phyloP scores from a whole-genome alignment of 768 basidiomycete species.

The Polyporus arcularius region DNA sequence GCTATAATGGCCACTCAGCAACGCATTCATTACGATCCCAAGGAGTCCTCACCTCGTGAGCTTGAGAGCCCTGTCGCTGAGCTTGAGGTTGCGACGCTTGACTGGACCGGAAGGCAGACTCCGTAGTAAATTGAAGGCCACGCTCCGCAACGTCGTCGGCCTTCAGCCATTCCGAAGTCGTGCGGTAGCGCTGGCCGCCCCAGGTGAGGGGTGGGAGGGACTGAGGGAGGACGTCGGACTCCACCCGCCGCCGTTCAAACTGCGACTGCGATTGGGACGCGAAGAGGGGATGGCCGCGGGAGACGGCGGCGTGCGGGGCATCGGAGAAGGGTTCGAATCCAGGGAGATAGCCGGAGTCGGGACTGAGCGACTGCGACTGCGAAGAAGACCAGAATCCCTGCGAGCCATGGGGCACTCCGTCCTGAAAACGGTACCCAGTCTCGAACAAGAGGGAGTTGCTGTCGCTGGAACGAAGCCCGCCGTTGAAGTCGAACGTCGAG shows the following conservation, averaged over 20 bases:
- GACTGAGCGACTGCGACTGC: background rate
- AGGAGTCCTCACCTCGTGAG: slow-evolving; percentile 52
- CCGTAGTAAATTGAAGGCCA: slow-evolving; percentile 8
- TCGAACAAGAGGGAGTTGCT: slow-evolving; percentile 46
- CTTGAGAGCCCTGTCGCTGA: slow-evolving; percentile 26
- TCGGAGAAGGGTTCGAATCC: slow-evolving; percentile 60
- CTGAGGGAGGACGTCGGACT: slow-evolving; percentile 7
- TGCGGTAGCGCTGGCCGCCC: slow-evolving; percentile 21
- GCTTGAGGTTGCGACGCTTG: slow-evolving; percentile 25
- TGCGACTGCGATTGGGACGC: slow-evolving; percentile 38
- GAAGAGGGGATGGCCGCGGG: slow-evolving; percentile 35
- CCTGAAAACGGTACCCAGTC: slow-evolving; percentile 36
- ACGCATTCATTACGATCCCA: background rate
- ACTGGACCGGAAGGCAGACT: slow-evolving; percentile 16
- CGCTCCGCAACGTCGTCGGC: slow-evolving; percentile 20
- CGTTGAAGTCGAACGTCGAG: slow-evolving; percentile 49
- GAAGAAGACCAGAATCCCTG: slow-evolving; percentile 2
- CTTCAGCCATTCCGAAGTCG: slow-evolving; percentile 29
- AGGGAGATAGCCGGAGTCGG: slow-evolving; percentile 33
- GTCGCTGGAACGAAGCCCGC: slow-evolving; percentile 29
- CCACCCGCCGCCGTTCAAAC: slow-evolving; percentile 36
- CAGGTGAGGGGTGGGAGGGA: slow-evolving; percentile 26
- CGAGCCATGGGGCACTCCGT: background rate
- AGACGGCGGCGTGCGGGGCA: slow-evolving; percentile 33
- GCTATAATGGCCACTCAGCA: slow-evolving; percentile 42